phyloP scores from a whole-genome alignment of 805 yeast species.

The Yamadazyma tumulicola region DNA sequence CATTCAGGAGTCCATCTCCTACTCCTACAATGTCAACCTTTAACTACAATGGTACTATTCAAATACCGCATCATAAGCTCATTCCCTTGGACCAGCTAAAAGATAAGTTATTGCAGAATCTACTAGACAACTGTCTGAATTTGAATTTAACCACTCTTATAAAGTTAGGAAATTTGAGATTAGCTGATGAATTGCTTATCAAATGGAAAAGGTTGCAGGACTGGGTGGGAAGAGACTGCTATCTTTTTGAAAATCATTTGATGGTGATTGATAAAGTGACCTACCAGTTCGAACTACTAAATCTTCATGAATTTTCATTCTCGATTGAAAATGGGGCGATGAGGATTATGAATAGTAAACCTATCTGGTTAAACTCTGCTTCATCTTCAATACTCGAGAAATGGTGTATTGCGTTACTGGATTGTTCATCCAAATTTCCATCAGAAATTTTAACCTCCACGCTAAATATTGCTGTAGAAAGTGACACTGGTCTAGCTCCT shows the following conservation, averaged over 20 bases:
- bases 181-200: conserved; percentile 32
- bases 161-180: conserved; percentile 31
- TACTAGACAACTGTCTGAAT: conserved; percentile 21
- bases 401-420: conserved; percentile 43
- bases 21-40: conserved; percentile 14
- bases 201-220: conserved; percentile 6
- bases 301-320: conserved; percentile 2
- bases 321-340: conserved; percentile 8
- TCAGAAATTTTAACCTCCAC: conserved; percentile 35
- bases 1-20: conserved; percentile 19
- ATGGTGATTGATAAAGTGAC: conserved; percentile 6
- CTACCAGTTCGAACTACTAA: conserved; percentile 4
- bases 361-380: conserved; percentile 26
- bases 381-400: conserved; percentile 34
- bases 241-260: conserved; percentile 32
- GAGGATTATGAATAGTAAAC: background rate
- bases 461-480: conserved; percentile 1
- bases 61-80: conserved; percentile 15
- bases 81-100: conserved; percentile 26
- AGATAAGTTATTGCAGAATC: conserved; percentile 24
- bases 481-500: too few relatives aligned
- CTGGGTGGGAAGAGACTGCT: conserved; percentile 17
- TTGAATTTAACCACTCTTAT: conserved; percentile 24
- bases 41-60: conserved; percentile 12
- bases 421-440: conserved; percentile 29